A percentile compares a stretch with the other conserved stretches of the same genome.
These are phyloP conservation scores for Geotrichum bryndzae DNA, from an alignment of 1,139 yeast species.

Conservation along the genomic window DNA sequence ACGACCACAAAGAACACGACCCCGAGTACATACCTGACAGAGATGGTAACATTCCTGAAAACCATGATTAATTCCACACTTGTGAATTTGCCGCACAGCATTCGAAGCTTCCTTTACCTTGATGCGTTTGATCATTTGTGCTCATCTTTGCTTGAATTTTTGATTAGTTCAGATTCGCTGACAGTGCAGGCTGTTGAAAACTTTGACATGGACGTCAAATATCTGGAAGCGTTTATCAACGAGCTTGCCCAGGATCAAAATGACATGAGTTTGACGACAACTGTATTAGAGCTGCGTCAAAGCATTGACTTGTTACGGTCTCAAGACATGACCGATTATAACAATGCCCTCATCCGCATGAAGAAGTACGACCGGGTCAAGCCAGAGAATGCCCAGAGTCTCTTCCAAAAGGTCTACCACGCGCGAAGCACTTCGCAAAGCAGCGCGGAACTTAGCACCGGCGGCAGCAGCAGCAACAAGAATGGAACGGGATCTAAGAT, in stretches of 20 bases:
- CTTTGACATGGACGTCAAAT: conserved; percentile 56
- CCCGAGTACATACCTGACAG: conserved; percentile 72
- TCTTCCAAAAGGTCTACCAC: conserved; percentile 40
- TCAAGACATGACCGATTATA: conserved; percentile 48
- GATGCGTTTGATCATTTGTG: conserved; percentile 85
- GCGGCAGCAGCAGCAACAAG: not conserved
- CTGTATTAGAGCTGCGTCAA: conserved; percentile 56
- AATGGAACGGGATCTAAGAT: conserved; percentile 13
- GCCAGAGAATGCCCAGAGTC: conserved; percentile 50
- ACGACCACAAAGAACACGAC: conserved; percentile 47
- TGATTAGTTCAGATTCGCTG: conserved; percentile 44
- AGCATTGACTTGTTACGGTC: conserved; percentile 50
- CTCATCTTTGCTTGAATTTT: conserved; percentile 56
- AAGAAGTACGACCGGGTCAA: conserved; percentile 56
- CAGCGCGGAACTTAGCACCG: conserved; percentile 20
- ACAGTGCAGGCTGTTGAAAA: conserved; percentile 49
- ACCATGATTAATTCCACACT: conserved; percentile 85
- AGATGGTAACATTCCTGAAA: conserved; percentile 81
- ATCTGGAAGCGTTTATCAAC: conserved; percentile 49
- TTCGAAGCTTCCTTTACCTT: conserved; percentile 72
- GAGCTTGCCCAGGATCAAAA: conserved; percentile 36
- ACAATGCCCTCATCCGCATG: conserved; percentile 49
- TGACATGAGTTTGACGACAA: conserved; percentile 37
- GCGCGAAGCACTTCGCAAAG: conserved; percentile 43
- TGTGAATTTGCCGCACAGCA: conserved; percentile 70